Evolutionary conservation across 345 rosid species (phyloP), one percentile per base, ranked within the genome.

Genomic region (Melastoma malabathricum): DNA sequence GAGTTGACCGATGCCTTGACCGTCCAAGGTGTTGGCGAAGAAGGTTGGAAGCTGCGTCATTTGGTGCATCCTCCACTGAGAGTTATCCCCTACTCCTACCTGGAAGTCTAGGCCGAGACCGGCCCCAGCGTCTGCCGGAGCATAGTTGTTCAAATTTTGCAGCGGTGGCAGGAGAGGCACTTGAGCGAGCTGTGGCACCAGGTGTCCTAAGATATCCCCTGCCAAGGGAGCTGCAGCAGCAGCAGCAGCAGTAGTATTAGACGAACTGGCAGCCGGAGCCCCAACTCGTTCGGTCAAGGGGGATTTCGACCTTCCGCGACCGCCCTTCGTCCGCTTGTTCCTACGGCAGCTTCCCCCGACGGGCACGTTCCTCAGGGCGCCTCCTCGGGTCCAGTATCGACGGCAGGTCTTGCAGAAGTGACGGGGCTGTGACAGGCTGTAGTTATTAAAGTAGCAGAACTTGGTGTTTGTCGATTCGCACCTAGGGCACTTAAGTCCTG

Each of bases 351-450:
- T 81, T 0, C 90, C 90, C 1, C 90, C 90, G 0, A 82, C 90
- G 0, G 90, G 90, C 4, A 82, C 90, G 67, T 58, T 82, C 61
- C 90, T 65, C 23, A 82, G 57, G 16, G 90, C 83, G n/a, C 90
- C 90, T 2, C 90, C 90, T 48, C 81, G 59, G 1, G 90, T 82
- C 90, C 90, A 82, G 72, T 82, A 79, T 3, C 90, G 76, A 16
- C 86, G 66, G 56, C 90, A 82, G 18, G 83, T 61, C 73, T 79
- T 82, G 77, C 90, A 82, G 55, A 82, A 79, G 72, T 82, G 83
- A 19, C 90, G 86, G 18, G 90, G 90, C 62, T 82, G 90, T 10
- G 81, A n/a, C 50, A 82, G 81, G 73, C 74, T 79, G 58, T 82
- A 82, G 58, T 82, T 82, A 60, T 82, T 82, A 77, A 69, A 82